Evolutionary conservation across 2,329 filamentous ascomycete species (phyloP).

Genomic region (Chaetomium sp.): DNA sequence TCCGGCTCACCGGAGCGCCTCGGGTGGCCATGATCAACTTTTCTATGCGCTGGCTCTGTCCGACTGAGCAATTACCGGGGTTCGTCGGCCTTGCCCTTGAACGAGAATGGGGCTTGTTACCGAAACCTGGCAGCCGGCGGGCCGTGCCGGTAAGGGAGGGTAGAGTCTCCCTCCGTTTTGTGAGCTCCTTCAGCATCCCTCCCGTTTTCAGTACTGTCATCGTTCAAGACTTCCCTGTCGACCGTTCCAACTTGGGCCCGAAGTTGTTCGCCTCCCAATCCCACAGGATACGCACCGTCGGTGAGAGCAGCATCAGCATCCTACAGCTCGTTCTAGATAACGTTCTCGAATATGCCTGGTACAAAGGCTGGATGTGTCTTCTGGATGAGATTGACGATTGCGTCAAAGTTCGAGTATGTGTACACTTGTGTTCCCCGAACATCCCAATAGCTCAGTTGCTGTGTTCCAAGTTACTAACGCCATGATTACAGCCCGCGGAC

Average conservation of each 20-base stretch:
- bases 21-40: not conserved
- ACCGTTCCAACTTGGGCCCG: not conserved
- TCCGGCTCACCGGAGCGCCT: not conserved
- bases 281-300: not conserved
- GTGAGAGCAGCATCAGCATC: conserved; percentile 3
- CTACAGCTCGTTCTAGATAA: not conserved
- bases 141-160: not conserved
- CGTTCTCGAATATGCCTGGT: not conserved
- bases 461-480: not conserved
- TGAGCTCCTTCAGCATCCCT: not conserved
- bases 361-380: conserved; percentile 1
- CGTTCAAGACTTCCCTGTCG: not conserved
- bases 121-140: not conserved
- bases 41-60: not conserved
- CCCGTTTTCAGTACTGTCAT: conserved; percentile 1
- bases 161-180: not conserved
- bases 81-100: not conserved
- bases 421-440: not conserved
- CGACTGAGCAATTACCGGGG: not conserved
- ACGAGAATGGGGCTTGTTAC: not conserved
- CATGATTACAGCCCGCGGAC: not conserved
- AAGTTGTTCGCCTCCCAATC: not conserved
- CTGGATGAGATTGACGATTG: conserved; percentile 2
- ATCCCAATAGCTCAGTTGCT: not conserved
- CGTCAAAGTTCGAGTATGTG: not conserved